Evolutionary conservation across 2,329 filamentous ascomycete species (phyloP).

Genomic region (Penicillium thymicola): DNA sequence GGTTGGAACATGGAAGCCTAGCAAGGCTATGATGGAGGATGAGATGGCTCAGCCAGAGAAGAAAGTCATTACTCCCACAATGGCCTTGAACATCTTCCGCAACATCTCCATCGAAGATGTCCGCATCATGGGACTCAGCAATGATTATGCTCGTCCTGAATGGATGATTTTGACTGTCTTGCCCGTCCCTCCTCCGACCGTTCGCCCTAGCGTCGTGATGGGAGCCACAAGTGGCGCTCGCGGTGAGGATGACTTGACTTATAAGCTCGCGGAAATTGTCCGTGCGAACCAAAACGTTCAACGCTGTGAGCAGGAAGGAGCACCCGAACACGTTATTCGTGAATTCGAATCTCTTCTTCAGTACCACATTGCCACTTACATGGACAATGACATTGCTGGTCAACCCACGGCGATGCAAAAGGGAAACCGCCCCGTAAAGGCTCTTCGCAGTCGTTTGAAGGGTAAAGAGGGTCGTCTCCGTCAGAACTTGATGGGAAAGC

Average conservation of each 20-base stretch:
- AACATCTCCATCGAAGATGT: constrained; percentile 80
- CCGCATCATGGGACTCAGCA: constrained; percentile 82
- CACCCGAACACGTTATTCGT: constrained; percentile 81
- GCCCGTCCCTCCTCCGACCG: constrained; percentile 90
- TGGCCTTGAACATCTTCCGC: constrained; percentile 81
- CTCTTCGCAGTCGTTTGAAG: constrained; percentile 94
- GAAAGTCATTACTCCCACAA: constrained; percentile 74
- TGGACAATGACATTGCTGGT: constrained; percentile 99
- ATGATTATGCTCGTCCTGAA: constrained; percentile 91
- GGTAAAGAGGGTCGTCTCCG: constrained; percentile 97
- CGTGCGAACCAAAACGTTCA: constrained; percentile 94
- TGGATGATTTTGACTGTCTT: constrained; percentile 98
- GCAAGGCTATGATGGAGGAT: constrained; percentile 69
- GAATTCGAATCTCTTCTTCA: constrained; percentile 92
- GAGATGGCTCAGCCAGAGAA: constrained; percentile 70
- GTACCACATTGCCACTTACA: constrained; percentile 97
- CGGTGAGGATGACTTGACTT: constrained; percentile 98
- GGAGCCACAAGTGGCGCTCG: constrained; percentile 89
- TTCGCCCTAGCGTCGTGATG: constrained; percentile 94
- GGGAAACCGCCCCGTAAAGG: constrained; percentile 93
- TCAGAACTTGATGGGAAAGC: constrained; percentile 99
- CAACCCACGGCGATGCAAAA: constrained; percentile 94
- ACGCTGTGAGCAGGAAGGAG: constrained; percentile 85
- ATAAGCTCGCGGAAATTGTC: constrained; percentile 98
- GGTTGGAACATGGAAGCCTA: constrained; percentile 68